phyloP scores from a whole-genome alignment of 2,329 filamentous ascomycete genomes.

The Mycosphaerelloides madeirae region DNA sequence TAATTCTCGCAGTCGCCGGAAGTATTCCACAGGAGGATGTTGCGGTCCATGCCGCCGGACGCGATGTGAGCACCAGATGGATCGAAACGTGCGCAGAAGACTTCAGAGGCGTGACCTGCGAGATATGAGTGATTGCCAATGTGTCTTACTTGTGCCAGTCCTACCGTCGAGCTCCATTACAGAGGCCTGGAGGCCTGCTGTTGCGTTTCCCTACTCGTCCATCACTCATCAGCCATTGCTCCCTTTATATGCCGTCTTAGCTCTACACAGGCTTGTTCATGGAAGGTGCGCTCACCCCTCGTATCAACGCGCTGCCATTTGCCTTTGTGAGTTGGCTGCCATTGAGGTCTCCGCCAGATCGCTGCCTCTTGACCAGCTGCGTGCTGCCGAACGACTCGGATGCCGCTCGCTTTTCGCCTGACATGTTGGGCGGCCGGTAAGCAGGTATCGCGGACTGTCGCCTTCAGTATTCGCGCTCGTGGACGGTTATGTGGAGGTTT shows the following conservation, averaged over 20 bases:
- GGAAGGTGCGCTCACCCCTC: conserved; percentile 54
- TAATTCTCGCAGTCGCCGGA: conserved; percentile 95
- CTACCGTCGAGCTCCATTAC: conserved; percentile 88
- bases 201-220: conserved; percentile 61
- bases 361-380: conserved; percentile 86
- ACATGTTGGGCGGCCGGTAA: conserved; percentile 54
- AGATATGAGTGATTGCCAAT: not conserved
- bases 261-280: conserved; percentile 24
- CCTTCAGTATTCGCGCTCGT: too few species aligned
- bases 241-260: conserved; percentile 22
- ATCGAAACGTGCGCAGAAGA: conserved; percentile 88
- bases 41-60: conserved; percentile 91
- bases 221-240: conserved; percentile 21
- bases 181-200: conserved; percentile 78
- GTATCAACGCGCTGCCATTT: conserved; percentile 59
- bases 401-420: conserved; percentile 87
- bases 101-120: conserved; percentile 66
- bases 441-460: not conserved
- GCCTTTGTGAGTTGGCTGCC: conserved; percentile 54
- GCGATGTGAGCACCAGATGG: conserved; percentile 83
- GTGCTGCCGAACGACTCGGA: conserved; percentile 72
- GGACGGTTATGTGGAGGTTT: too few species aligned
- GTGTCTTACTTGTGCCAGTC: conserved; percentile 1
- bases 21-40: conserved; percentile 90
- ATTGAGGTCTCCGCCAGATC: conserved; percentile 57